phyloP scores from a whole-genome alignment of 2,329 filamentous ascomycete genomes.

The Grosmannia serpens region DNA sequence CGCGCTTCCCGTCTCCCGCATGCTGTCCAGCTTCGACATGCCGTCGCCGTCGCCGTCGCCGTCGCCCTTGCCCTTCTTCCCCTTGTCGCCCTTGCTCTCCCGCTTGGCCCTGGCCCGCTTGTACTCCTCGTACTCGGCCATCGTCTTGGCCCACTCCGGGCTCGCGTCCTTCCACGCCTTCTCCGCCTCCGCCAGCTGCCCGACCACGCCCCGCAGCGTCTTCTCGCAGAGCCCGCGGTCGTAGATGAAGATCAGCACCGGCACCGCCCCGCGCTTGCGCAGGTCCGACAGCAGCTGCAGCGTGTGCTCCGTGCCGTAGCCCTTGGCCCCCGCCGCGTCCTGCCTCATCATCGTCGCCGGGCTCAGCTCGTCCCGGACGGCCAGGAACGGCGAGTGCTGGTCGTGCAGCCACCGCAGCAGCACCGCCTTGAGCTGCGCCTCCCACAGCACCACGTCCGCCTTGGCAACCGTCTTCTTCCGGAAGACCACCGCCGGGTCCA shows the following conservation, averaged over 20 bases:
- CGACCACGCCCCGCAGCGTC: constrained; percentile 39
- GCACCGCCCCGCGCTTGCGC: constrained; percentile 50
- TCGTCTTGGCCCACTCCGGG: constrained; percentile 46
- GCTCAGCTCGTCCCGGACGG: neutral
- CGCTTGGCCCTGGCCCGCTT: constrained; percentile 30
- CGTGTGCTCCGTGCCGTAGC: constrained; percentile 27
- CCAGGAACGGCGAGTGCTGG: neutral
- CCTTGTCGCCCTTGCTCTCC: constrained; percentile 4
- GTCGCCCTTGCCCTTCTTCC: constrained; percentile 20
- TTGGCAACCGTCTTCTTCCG: constrained; percentile 3
- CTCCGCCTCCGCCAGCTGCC: constrained; percentile 43
- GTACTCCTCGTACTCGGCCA: constrained; percentile 39
- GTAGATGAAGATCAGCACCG: constrained; percentile 69
- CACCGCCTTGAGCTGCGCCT: neutral
- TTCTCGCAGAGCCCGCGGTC: constrained; percentile 54
- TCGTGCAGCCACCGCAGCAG: neutral
- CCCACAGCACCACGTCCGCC: neutral
- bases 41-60: constrained; percentile 32
- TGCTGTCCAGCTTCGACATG: constrained; percentile 40
- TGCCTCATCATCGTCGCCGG: neutral
- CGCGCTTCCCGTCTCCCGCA: constrained; percentile 41
- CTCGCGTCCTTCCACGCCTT: constrained; percentile 42
- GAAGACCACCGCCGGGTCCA: constrained; percentile 35
- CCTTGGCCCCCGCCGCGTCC: constrained; percentile 16
- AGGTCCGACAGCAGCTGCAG: constrained; percentile 46